Evolutionary conservation across 2,329 filamentous ascomycete genomes (phyloP).

Genomic region (Botrytis porri): DNA sequence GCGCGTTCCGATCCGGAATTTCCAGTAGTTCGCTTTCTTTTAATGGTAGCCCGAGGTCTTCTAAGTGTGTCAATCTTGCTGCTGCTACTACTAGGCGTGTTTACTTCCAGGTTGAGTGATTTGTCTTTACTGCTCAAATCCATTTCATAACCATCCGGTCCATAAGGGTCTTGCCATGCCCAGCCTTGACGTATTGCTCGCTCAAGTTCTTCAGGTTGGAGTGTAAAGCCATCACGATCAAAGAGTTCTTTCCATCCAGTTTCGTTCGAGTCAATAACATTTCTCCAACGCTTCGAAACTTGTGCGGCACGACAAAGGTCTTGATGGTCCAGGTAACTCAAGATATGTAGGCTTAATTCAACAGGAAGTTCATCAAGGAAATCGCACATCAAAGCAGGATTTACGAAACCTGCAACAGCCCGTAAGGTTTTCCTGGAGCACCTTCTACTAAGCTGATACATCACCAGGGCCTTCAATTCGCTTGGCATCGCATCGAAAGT

Average conservation of each 20-base stretch:
- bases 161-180: conserved; percentile 92
- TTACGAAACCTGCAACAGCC: conserved; percentile 85
- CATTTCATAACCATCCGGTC: conserved; percentile 70
- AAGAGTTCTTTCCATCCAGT: conserved; percentile 93
- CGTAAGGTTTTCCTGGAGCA: conserved; percentile 86
- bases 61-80: conserved; percentile 23
- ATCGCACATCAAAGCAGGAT: conserved; percentile 91
- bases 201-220: conserved; percentile 79
- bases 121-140: conserved; percentile 63
- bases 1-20: conserved; percentile 30
- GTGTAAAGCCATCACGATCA: conserved; percentile 74
- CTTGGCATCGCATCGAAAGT: conserved; percentile 88
- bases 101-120: conserved; percentile 52
- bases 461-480: conserved; percentile 91
- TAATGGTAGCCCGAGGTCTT: conserved; percentile 33
- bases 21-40: conserved; percentile 36
- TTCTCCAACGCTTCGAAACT: conserved; percentile 91
- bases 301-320: conserved; percentile 88
- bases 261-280: conserved; percentile 87
- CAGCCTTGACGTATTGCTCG: conserved; percentile 87
- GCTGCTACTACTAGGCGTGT: conserved; percentile 21
- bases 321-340: conserved; percentile 79
- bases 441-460: conserved; percentile 89
- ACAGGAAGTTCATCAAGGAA: conserved; percentile 80
- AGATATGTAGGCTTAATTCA: conserved; percentile 82